Evolutionary conservation across 2,329 filamentous ascomycete species (phyloP), one percentile per base, ranked within the genome.

Genomic region (Pyricularia sp.): DNA sequence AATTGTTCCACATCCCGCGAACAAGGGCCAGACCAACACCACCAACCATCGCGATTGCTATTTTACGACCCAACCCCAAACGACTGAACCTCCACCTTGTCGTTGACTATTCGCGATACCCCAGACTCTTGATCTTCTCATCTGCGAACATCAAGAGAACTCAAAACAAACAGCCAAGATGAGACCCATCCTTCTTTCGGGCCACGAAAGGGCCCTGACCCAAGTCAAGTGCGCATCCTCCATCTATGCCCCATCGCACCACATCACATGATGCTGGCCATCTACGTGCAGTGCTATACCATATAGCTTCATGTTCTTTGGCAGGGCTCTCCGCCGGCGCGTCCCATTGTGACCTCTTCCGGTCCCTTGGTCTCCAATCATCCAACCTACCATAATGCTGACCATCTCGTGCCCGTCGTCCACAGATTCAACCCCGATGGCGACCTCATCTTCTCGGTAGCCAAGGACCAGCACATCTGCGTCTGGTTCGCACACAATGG

Each of bases 401-500:
- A 50, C 42, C 42, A n/a, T 20, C 36, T 59, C 30, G 31, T 30
- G 33, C 50, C 25, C 31, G 30, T 31, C 36, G 33, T 12, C 65
- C 31, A 10, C 70, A 93, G 90, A 79, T 97, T 92, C 84, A 96
- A 94, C 83, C 88, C 89, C 81, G 95, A 99, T 83, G 95, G 95
- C 82, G 95, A 99, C 79, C 88, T 76, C 71, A 74, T 76, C 66
- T 76, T 75, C 67, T 76, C 74, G 10, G 72, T 74, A 33, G 71
- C 74, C 66, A 73, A 73, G 70, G 71, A 73, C 64, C 72, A 74
- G 76, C 88, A 96, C 78, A 93, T 97, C 77, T 97, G 94, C 86
- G 94, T 89, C 73, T 99, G 95, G 95, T 98, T 89, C 83, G 91
- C 93, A 73, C 93, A 96, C 84, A 99, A 99, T 81, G 95, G 95